Evolutionary conservation across 352 stramenopile species (phyloP).

Genomic region (Phytophthora sojae): DNA sequence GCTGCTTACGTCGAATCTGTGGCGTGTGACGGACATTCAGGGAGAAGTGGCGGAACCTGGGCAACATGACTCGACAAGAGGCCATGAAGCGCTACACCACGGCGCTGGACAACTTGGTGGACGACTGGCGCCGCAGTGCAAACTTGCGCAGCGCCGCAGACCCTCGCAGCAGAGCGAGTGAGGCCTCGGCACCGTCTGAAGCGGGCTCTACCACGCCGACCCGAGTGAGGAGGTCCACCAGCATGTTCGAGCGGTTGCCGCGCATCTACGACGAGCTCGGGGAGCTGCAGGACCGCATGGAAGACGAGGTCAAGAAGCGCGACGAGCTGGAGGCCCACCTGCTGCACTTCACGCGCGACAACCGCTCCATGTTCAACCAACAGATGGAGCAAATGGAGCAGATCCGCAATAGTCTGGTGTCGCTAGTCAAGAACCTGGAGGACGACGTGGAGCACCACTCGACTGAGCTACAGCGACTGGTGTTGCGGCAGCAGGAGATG

Average conservation of each 20-base stretch:
- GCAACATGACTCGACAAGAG: slow-evolving; percentile 72
- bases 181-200: slow-evolving; percentile 32
- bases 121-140: slow-evolving; percentile 79
- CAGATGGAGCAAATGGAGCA: slow-evolving; percentile 64
- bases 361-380: slow-evolving; percentile 59
- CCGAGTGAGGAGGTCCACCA: slow-evolving; percentile 45
- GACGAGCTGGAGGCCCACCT: slow-evolving; percentile 74
- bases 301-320: slow-evolving; percentile 75
- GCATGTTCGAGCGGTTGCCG: slow-evolving; percentile 72
- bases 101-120: slow-evolving; percentile 80
- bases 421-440: slow-evolving; percentile 66
- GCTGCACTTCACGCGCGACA: slow-evolving; percentile 68
- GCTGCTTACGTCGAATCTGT: background rate
- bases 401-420: slow-evolving; percentile 59
- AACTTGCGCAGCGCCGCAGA: slow-evolving; percentile 37
- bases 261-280: slow-evolving; percentile 74
- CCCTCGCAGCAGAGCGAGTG: slow-evolving; percentile 15
- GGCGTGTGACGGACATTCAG: slow-evolving; percentile 21
- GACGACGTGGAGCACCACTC: slow-evolving; percentile 70
- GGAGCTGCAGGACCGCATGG: slow-evolving; percentile 70
- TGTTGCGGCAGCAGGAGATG: slow-evolving; percentile 50
- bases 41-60: slow-evolving; percentile 81
- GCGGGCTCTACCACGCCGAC: slow-evolving; percentile 20
- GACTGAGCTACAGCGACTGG: slow-evolving; percentile 63
- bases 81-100: slow-evolving; percentile 85